A percentile compares a stretch with the other conserved stretches of the same genome.
These are phyloP conservation scores for Tanozyma kutaoensis DNA, from an alignment of 805 yeast species.

Conservation along the genomic window DNA sequence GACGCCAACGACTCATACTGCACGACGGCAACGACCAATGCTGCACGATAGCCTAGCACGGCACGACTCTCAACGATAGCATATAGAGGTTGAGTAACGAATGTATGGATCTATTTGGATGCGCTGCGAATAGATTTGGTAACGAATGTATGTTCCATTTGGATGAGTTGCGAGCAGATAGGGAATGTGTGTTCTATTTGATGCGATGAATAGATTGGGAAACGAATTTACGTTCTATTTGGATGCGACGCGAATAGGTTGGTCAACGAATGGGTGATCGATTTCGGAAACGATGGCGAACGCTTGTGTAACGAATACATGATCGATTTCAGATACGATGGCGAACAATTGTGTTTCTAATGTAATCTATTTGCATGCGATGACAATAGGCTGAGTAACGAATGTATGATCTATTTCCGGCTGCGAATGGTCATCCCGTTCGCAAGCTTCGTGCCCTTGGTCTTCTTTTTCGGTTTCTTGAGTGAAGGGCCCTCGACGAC, in stretches of 20 bases:
- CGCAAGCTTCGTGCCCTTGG: conserved; percentile 30
- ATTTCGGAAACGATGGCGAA: neutral
- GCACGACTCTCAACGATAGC: conserved; percentile 1
- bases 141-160: neutral
- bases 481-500: conserved; percentile 6
- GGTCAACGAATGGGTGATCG: neutral
- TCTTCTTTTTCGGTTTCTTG: conserved; percentile 19
- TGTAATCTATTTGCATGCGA: neutral
- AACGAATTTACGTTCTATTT: conserved; percentile 1
- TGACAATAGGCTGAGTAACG: neutral
- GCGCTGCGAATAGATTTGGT: neutral
- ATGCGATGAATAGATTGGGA: too few relatives aligned
- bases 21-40: too few relatives aligned
- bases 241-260: neutral
- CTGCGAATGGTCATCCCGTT: conserved; percentile 45
- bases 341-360: too few relatives aligned
- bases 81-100: conserved; percentile 6
- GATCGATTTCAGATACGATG: too few relatives aligned
- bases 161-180: too few relatives aligned
- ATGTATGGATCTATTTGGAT: neutral
- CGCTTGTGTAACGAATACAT: neutral
- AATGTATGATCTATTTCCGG: conserved; percentile 5
- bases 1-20: too few relatives aligned
- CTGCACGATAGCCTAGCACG: conserved; percentile 1
- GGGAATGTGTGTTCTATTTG: neutral